Conservation (phyloP, 2,329 filamentous ascomycete genomes). For the Cladophialophora carrionii region DNA sequence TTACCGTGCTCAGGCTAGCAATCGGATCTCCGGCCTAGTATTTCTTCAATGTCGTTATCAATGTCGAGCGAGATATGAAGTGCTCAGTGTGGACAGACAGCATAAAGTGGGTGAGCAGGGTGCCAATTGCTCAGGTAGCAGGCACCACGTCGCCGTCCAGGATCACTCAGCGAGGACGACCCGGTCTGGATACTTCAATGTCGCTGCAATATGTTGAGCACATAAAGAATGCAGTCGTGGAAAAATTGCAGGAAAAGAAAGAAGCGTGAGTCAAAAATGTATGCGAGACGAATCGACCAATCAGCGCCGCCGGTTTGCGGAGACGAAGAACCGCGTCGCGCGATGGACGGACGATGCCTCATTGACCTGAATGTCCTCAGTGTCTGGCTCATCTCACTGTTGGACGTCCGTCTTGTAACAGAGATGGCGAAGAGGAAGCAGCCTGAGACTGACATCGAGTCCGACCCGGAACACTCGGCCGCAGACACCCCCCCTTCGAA, state of each 20-base stretch:
- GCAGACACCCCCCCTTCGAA: constrained; percentile 32
- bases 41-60: background rate
- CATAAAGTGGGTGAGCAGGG: background rate
- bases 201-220: background rate
- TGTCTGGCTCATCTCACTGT: no score
- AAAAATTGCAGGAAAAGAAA: background rate
- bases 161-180: no score
- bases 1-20: background rate
- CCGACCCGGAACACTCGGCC: constrained; percentile 15
- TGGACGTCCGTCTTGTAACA: no score
- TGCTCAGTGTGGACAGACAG: background rate
- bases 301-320: constrained; percentile 30
- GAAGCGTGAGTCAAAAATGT: background rate
- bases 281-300: constrained; percentile 19
- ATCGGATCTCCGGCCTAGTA: background rate
- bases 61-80: background rate
- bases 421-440: constrained; percentile 31
- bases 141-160: background rate
- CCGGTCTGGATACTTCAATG: background rate
- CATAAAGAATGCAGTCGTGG: background rate
- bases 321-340: constrained; percentile 23
- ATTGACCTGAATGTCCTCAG: background rate
- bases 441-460: constrained; percentile 13
- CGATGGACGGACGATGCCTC: background rate
- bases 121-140: background rate